Evolutionary conservation across 2,329 filamentous ascomycete species (phyloP), one percentile per base, ranked within the genome.

Genomic region (Microsporum canis): DNA sequence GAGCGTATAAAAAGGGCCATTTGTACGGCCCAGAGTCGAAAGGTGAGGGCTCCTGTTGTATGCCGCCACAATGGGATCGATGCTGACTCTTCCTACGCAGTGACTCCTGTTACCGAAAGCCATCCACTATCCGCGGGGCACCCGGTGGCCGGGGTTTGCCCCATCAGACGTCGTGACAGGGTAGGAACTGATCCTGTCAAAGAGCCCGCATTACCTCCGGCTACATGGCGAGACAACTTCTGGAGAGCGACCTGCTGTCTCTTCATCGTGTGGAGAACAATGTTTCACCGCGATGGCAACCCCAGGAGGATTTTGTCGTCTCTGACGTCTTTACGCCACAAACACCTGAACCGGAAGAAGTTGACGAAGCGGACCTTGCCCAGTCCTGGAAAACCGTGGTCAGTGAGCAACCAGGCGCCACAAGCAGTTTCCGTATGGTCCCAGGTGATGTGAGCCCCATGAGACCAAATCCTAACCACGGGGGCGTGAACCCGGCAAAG

Each of bases 401-500:
- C 4, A 55, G 51, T 17, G 36, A 58, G 29, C 23, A 43, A 12
- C 12, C 29, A 3, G 38, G 17, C 8, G 8, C 53, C 12, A 60
- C 34, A 27, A 51, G 41, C 17, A 60, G 58, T 12, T 64, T 65
- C 43, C 61, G 60, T 12, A 62, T 64, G 59, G 36, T 51, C 7
- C 55, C 60, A 3, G 56, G 61, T 33, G 59, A 65, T 57, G 60
- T 55, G 23, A 62, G 60, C 33, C 64, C 63, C 7, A 57, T 51
- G 7, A 60, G 60, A 47, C 39, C 31, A 33, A 33, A 34, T 36
- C 43, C 38, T 34, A 17, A 31, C 29, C 36, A 14, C 36, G 57
- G 59, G 23, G 51, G 59, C 29, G 14, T 17, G 47, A 56, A 39
- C 61, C 55, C 72, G 70, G 63, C 76, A 72, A 63, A 62, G 53